phyloP scores from a whole-genome alignment of 306 rosid species.

The Echinosophora koreensis region DNA sequence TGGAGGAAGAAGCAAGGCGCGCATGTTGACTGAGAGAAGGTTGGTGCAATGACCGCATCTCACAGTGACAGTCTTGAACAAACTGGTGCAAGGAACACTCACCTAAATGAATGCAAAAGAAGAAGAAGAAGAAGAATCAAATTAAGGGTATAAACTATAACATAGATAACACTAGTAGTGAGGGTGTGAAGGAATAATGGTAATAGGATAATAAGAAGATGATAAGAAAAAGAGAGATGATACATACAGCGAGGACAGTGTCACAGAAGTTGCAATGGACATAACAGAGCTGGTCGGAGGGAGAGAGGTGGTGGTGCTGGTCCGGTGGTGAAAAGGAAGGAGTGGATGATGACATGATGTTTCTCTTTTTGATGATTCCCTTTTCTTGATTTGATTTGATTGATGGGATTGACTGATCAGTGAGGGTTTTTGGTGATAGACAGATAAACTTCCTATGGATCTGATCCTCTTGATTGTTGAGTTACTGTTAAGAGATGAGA shows the following conservation, averaged over 20 bases:
- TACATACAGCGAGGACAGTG: conserved; percentile 86
- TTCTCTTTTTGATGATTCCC: conserved; percentile 50
- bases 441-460: conserved; percentile 59
- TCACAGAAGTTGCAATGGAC: conserved; percentile 97
- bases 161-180: no score
- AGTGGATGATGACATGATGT: conserved; percentile 72
- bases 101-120: conserved; percentile 57
- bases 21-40: conserved; percentile 88
- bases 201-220: not conserved
- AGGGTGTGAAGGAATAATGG: not conserved
- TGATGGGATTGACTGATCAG: conserved; percentile 91
- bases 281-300: conserved; percentile 96
- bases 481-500: conserved; percentile 39
- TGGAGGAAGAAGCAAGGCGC: conserved; percentile 69
- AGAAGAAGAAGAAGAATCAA: not conserved
- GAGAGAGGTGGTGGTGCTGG: conserved; percentile 72
- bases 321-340: conserved; percentile 62
- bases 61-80: conserved; percentile 94
- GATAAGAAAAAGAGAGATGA: not conserved
- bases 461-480: conserved; percentile 59
- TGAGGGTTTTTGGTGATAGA: conserved; percentile 56
- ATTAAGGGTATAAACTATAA: no score
- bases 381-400: conserved; percentile 64
- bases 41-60: conserved; percentile 98
- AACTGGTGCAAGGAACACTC: conserved; percentile 85